Evolutionary conservation across 1,284 basidiomycete species (phyloP).

Genomic region (Cyathus olla): DNA sequence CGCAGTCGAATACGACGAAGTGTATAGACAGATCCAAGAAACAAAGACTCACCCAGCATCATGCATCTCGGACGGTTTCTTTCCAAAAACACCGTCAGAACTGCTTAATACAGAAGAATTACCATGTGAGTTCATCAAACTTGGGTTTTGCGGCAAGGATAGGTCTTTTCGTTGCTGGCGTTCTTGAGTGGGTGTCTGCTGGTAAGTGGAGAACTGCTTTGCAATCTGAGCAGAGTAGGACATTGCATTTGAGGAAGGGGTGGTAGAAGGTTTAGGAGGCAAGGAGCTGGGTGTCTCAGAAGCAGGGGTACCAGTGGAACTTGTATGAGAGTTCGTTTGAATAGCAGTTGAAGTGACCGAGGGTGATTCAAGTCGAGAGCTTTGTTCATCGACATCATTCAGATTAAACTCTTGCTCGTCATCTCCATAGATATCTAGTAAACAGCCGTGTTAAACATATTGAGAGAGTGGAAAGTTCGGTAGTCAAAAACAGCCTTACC

Average conservation of each 20-base stretch:
- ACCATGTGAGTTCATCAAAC: neutral
- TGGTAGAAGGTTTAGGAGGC: slow-evolving; percentile 43
- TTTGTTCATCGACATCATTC: slow-evolving; percentile 16
- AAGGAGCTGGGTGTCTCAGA: slow-evolving; percentile 26
- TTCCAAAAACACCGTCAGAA: slow-evolving; percentile 56
- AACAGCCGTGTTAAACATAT: neutral
- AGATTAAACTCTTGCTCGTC: slow-evolving; percentile 42
- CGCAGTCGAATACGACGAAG: slow-evolving; percentile 4
- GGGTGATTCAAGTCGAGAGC: slow-evolving; percentile 12
- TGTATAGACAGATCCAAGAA: slow-evolving; percentile 18
- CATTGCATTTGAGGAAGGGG: slow-evolving; percentile 35
- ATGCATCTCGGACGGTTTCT: slow-evolving; percentile 89
- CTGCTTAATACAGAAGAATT: slow-evolving; percentile 9
- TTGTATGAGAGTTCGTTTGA: slow-evolving; percentile 12
- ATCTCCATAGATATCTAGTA: slow-evolving; percentile 54
- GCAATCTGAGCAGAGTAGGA: slow-evolving; percentile 81
- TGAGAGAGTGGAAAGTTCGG: neutral
- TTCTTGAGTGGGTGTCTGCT: slow-evolving; percentile 76
- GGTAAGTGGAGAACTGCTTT: slow-evolving; percentile 75
- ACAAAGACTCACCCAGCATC: slow-evolving; percentile 88
- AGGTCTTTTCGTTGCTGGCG: slow-evolving; percentile 59
- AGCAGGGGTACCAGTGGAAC: slow-evolving; percentile 5
- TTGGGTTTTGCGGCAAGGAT: slow-evolving; percentile 25
- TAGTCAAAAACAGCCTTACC: slow-evolving; percentile 30
- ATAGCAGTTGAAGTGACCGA: slow-evolving; percentile 12